phyloP scores from a whole-genome alignment of 108 stramenopile genomes.

The Craspedostauros australis region DNA sequence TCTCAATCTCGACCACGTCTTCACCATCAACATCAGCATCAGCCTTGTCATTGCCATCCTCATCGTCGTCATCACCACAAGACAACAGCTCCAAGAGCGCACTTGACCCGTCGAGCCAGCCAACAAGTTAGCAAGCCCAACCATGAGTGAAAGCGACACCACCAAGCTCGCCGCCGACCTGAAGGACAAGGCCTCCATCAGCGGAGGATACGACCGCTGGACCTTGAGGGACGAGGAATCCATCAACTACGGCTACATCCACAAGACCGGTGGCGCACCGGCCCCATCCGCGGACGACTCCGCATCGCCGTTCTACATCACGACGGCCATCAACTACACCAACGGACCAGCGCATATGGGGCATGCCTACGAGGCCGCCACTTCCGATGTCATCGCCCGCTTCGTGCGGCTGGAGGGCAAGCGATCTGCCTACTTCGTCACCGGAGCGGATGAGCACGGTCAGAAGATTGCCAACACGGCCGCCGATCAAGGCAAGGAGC shows the following conservation, averaged over 20 bases:
- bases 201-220: conserved; percentile 65
- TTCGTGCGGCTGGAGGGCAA: conserved; percentile 68
- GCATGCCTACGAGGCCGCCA: conserved; percentile 95
- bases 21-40: too few species aligned
- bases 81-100: too few species aligned
- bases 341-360: conserved; percentile 99
- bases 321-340: conserved; percentile 99
- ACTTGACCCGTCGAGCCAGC: too few species aligned
- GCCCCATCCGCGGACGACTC: conserved; percentile 10
- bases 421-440: conserved; percentile 80
- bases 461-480: conserved; percentile 98
- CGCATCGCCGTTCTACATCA: conserved; percentile 77
- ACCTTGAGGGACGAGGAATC: conserved; percentile 53
- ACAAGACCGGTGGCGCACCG: conserved; percentile 21
- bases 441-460: conserved; percentile 98
- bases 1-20: too few species aligned
- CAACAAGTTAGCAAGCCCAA: too few species aligned
- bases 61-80: too few species aligned
- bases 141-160: background rate
- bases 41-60: too few species aligned
- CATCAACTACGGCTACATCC: conserved; percentile 62
- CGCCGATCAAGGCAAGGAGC: conserved; percentile 62
- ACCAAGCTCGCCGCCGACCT: background rate
- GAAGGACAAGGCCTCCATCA: background rate
- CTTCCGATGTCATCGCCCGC: conserved; percentile 89